phyloP scores from a whole-genome alignment of 2,329 filamentous ascomycete genomes.

The Aureobasidium sp. region DNA sequence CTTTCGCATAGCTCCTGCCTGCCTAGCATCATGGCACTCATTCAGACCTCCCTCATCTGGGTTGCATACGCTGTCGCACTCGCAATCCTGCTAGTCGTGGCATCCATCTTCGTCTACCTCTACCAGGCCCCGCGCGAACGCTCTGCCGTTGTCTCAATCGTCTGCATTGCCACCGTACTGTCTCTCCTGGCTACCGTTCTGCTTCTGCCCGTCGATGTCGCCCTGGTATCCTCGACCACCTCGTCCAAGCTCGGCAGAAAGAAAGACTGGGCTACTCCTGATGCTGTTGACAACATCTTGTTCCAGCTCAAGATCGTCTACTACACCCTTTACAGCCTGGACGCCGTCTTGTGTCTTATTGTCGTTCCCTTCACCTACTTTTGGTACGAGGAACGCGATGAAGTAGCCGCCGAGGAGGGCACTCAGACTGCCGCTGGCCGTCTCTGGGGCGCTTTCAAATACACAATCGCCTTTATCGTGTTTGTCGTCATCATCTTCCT shows the following conservation, averaged over 20 bases:
- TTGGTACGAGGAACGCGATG: constrained; percentile 95
- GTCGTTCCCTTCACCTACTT: constrained; percentile 96
- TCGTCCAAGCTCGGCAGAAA: constrained; percentile 67
- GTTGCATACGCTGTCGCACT: constrained; percentile 82
- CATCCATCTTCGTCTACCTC: constrained; percentile 78
- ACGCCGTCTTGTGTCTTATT: constrained; percentile 79
- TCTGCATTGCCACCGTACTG: constrained; percentile 81
- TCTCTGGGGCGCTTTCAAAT: constrained; percentile 80
- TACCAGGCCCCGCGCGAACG: constrained; percentile 88
- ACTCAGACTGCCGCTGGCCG: constrained; percentile 62
- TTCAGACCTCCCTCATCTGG: constrained; percentile 91
- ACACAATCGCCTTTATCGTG: constrained; percentile 75
- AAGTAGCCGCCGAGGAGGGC: constrained; percentile 74
- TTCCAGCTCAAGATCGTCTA: constrained; percentile 80
- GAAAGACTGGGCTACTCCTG: constrained; percentile 89
- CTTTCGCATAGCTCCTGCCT: neutral
- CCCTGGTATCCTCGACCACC: constrained; percentile 82
- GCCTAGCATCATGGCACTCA: constrained; percentile 49
- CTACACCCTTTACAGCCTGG: constrained; percentile 84
- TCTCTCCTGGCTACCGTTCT: constrained; percentile 85
- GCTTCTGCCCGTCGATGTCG: constrained; percentile 89
- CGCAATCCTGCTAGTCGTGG: constrained; percentile 64
- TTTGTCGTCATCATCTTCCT: constrained; percentile 78
- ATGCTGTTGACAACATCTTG: constrained; percentile 68
- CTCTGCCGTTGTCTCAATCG: constrained; percentile 68